Evolutionary conservation across 163 green algal species (phyloP), one percentile per base, ranked within the genome.

Genomic region (Chlorella variabilis): DNA sequence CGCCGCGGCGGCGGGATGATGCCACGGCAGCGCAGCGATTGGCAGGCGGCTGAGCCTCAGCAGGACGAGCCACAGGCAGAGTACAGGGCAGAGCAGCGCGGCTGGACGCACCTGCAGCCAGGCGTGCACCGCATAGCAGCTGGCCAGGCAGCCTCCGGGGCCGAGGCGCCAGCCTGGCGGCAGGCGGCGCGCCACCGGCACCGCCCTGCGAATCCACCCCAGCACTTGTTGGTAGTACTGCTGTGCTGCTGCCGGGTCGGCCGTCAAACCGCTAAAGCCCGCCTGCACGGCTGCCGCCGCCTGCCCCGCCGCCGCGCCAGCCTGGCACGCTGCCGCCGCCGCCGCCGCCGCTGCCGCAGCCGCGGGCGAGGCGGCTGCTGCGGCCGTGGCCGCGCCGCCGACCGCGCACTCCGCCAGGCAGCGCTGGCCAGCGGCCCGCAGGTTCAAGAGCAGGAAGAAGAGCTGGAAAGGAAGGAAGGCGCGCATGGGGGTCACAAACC

Each of bases 21-120:
- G 45, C 45, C 29, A 69, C 29, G 18, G 18, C 17, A 41, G 61
- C 27, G 61, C 61, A 42, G 61, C n/a, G n/a, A n/a, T n/a, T n/a
- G n/a, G n/a, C n/a, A n/a, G n/a, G n/a, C n/a, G n/a, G n/a, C n/a
- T n/a, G n/a, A n/a, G n/a, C n/a, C n/a, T n/a, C n/a, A n/a, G n/a
- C n/a, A n/a, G n/a, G n/a, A n/a, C n/a, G n/a, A n/a, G n/a, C n/a
- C 18, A 29, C 54, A n/a, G 23, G 54, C 54, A 42, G 65, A 20
- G 3, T 56, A 2, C 66, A 74, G 39, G 66, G 13, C 1, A 11
- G 34, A 45, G 63, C 6, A 29, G 36, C 6, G 58, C 6, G 13
- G 18, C 33, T 11, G 17, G 33, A 70, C 65, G 8, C 65, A 73
- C 66, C 66, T 74, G 66, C 3, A 74, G 39, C 66, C 66, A 74